These are phyloP conservation scores for Emericellopsis atlantica DNA, from an alignment of 2,329 filamentous ascomycete species.

Conservation along the genomic window DNA sequence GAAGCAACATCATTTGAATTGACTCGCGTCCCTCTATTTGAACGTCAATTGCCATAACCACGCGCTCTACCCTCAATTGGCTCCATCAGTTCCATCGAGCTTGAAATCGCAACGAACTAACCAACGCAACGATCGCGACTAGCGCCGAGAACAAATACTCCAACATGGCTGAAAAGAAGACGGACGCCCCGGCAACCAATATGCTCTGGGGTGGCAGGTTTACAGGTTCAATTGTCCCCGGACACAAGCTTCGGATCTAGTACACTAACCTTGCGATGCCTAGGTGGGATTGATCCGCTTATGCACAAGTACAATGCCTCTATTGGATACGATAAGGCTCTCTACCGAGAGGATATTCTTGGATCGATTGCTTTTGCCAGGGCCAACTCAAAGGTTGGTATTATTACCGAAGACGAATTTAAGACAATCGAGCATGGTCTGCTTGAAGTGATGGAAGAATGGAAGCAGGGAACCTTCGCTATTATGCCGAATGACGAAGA, in stretches of 20 bases:
- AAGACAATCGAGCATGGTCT: conserved; percentile 62
- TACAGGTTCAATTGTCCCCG: conserved; percentile 20
- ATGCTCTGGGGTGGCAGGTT: conserved; percentile 38
- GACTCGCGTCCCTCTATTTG: conserved; percentile 7
- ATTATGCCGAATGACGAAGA: conserved; percentile 44
- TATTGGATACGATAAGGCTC: conserved; percentile 65
- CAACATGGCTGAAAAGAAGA: conserved; percentile 5
- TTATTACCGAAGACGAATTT: conserved; percentile 65
- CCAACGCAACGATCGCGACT: conserved; percentile 4
- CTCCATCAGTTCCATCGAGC: conserved; percentile 6
- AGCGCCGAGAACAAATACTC: background rate
- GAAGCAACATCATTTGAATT: conserved; percentile 6
- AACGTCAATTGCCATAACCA: conserved; percentile 6
- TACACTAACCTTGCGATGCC: conserved; percentile 14
- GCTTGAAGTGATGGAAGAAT: conserved; percentile 40
- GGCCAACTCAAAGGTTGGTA: conserved; percentile 63
- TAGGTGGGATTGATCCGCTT: conserved; percentile 70
- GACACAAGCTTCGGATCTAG: conserved; percentile 9
- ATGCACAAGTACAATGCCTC: conserved; percentile 77
- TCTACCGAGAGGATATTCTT: conserved; percentile 71
- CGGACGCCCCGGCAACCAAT: conserved; percentile 11
- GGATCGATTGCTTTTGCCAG: conserved; percentile 74
- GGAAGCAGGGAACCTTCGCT: conserved; percentile 35
- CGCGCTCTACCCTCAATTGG: conserved; percentile 7
- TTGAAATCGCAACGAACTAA: conserved; percentile 6